These are phyloP conservation scores for Lentinus polychrous DNA, from an alignment of 1,284 basidiomycete genomes.

Conservation along the genomic window DNA sequence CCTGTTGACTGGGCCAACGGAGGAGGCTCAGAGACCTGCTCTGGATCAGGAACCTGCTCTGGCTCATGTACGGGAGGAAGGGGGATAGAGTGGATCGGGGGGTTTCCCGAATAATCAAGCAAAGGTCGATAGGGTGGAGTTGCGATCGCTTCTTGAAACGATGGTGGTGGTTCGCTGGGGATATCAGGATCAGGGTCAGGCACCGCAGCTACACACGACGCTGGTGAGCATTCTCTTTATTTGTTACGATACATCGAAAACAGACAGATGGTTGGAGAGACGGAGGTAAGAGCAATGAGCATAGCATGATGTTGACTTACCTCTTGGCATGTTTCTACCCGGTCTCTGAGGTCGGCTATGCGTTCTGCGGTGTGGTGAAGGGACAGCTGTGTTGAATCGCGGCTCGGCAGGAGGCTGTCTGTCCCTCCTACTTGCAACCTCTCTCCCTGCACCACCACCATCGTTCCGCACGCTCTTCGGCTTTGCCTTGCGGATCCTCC, in stretches of 20 bases:
- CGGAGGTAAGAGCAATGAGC: not conserved
- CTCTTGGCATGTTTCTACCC: conserved; percentile 4
- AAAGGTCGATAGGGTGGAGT: conserved; percentile 12
- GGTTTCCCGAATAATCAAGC: not conserved
- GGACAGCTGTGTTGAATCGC: conserved; percentile 28
- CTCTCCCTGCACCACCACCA: no score
- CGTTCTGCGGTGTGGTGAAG: conserved; percentile 20
- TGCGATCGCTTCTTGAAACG: conserved; percentile 48
- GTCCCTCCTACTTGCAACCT: conserved; percentile 1
- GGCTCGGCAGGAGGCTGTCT: conserved; percentile 24
- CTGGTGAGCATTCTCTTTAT: not conserved
- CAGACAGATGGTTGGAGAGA: no score
- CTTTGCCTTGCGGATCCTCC: conserved; percentile 45
- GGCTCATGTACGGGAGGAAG: no score
- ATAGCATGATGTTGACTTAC: conserved; percentile 11
- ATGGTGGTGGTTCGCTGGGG: conserved; percentile 52
- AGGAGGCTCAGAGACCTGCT: no score
- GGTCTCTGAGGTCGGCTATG: conserved; percentile 19
- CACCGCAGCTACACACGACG: not conserved
- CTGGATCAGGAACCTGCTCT: no score
- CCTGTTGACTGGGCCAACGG: no score
- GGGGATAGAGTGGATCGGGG: no score
- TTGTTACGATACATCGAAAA: not conserved
- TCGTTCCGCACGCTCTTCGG: conserved; percentile 17
- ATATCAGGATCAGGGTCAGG: conserved; percentile 24